Evolutionary conservation across 1,284 basidiomycete species (phyloP).

Genomic region (Boletus sp.): DNA sequence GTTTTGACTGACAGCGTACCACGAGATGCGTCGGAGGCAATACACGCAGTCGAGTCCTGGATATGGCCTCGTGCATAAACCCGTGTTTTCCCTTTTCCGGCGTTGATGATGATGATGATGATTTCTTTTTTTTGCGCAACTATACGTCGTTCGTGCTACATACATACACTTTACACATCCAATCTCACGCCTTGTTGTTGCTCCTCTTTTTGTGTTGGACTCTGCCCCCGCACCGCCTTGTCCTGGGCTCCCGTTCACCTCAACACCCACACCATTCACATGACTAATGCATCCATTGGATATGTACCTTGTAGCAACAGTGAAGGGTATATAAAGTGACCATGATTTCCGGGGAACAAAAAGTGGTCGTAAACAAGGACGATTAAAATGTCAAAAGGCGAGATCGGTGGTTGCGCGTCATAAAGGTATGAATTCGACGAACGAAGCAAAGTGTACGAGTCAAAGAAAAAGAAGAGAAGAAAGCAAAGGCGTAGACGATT

Average conservation of each 20-base stretch:
- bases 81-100: not conserved
- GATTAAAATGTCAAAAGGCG: slow-evolving; percentile 11
- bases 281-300: slow-evolving; percentile 45
- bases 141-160: not conserved
- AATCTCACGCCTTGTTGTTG: not conserved
- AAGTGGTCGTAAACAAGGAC: slow-evolving; percentile 20
- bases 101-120: too few relatives aligned
- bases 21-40: slow-evolving; percentile 63
- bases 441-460: not conserved
- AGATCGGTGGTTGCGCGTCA: slow-evolving; percentile 14
- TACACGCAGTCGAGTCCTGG: slow-evolving; percentile 59
- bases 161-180: slow-evolving; percentile 29
- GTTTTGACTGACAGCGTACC: slow-evolving; percentile 58
- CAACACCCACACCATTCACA: slow-evolving; percentile 28
- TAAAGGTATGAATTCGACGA: slow-evolving; percentile 8
- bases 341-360: slow-evolving; percentile 36
- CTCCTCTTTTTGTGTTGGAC: not conserved
- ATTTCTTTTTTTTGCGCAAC: not conserved
- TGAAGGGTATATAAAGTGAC: slow-evolving; percentile 42
- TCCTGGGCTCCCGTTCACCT: slow-evolving; percentile 22
- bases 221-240: not conserved
- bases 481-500: slow-evolving; percentile 24
- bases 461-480: not conserved
- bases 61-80: slow-evolving; percentile 52
- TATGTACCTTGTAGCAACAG: slow-evolving; percentile 50